Conservation (phyloP, 768 basidiomycete genomes). For the Cyclocybe aegerita region DNA sequence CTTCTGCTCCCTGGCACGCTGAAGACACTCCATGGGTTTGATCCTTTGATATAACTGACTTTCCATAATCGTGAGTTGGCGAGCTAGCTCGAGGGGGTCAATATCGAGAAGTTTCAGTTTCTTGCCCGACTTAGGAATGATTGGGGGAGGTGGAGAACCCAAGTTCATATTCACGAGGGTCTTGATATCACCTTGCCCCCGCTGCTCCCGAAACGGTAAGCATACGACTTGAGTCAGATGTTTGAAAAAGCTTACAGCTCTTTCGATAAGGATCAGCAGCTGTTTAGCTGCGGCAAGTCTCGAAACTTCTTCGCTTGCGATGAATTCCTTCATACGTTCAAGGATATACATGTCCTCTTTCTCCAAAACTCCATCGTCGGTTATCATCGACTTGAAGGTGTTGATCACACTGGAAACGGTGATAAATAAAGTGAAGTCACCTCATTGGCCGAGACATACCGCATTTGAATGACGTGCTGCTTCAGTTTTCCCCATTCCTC, state of each 20-base stretch:
- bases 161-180: constrained; percentile 53
- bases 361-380: constrained; percentile 80
- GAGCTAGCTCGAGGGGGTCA: constrained; percentile 84
- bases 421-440: neutral
- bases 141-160: constrained; percentile 70
- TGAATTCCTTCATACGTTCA: constrained; percentile 79
- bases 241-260: constrained; percentile 57
- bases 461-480: constrained; percentile 82
- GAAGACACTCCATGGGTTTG: constrained; percentile 86
- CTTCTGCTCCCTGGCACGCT: constrained; percentile 76
- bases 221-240: constrained; percentile 4
- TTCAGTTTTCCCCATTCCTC: constrained; percentile 85
- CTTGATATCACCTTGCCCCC: constrained; percentile 57
- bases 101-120: constrained; percentile 84
- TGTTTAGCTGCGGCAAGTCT: constrained; percentile 73
- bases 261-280: constrained; percentile 71
- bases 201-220: constrained; percentile 22
- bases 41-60: constrained; percentile 85
- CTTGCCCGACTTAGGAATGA: constrained; percentile 68
- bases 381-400: constrained; percentile 86
- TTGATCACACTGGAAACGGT: constrained; percentile 71
- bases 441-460: constrained; percentile 47
- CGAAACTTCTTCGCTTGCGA: constrained; percentile 61
- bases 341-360: constrained; percentile 85
- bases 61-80: constrained; percentile 93